Conservation (phyloP, 164 flowering plant species). For the Aristolochia californica region DNA sequence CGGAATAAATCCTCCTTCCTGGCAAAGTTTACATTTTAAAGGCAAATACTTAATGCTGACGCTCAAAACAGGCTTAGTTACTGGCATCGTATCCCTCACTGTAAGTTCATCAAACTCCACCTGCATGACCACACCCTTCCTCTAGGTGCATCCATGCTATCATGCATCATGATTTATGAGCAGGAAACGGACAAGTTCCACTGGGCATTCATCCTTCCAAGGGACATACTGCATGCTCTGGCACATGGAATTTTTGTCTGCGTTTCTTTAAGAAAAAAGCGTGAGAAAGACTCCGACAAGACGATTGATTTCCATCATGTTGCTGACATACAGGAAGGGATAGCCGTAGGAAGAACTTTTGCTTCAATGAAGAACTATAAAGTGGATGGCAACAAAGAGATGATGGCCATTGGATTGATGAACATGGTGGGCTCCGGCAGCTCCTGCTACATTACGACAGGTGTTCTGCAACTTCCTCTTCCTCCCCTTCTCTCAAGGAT, state of each 20-base stretch:
- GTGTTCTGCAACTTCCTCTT: slow-evolving; percentile 16
- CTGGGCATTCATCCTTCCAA: too few relatives aligned
- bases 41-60: slow-evolving; percentile 50
- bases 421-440: slow-evolving; percentile 81
- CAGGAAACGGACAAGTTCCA: too few relatives aligned
- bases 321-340: slow-evolving; percentile 61
- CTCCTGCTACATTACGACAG: slow-evolving; percentile 90
- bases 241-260: too few relatives aligned
- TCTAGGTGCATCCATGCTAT: too few relatives aligned
- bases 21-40: slow-evolving; percentile 58
- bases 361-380: slow-evolving; percentile 72
- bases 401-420: slow-evolving; percentile 95
- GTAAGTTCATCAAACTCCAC: slow-evolving; percentile 40
- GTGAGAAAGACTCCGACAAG: too few relatives aligned
- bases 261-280: too few relatives aligned
- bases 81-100: slow-evolving; percentile 91
- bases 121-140: too few relatives aligned
- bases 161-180: too few relatives aligned
- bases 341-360: slow-evolving; percentile 92
- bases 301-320: too few relatives aligned
- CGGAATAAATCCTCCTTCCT: slow-evolving; percentile 88
- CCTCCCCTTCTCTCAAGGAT: too few relatives aligned
- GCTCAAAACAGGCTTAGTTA: slow-evolving; percentile 73
- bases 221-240: too few relatives aligned
- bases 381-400: slow-evolving; percentile 95